Percentiles rank a stretch among this genome's conserved stretches.
Evolutionary conservation across 495 filamentous ascomycete species (phyloP).

Genomic region (Aspergillus saccharolyticus): DNA sequence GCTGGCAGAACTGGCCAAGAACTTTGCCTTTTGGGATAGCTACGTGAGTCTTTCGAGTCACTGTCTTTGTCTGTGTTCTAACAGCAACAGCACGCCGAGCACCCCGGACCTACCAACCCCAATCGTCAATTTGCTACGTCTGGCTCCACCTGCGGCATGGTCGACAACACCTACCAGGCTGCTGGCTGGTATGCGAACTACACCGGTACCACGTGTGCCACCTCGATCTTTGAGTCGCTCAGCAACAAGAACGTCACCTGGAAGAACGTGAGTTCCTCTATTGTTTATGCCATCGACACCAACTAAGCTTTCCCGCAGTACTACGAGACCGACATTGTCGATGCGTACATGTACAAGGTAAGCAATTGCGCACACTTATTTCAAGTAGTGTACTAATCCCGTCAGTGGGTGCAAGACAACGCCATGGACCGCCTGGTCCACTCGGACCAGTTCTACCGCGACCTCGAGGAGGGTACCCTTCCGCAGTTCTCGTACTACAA

Average conservation of each 20-base stretch:
- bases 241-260: constrained; percentile 31
- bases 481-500: constrained; percentile 46
- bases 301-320: constrained; percentile 20
- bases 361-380: not conserved
- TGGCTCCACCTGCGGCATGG: constrained; percentile 30
- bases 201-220: constrained; percentile 34
- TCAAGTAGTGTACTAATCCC: constrained; percentile 1
- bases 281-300: not conserved
- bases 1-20: constrained; percentile 33
- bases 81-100: constrained; percentile 29
- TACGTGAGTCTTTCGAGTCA: constrained; percentile 22
- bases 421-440: constrained; percentile 35
- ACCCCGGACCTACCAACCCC: constrained; percentile 37
- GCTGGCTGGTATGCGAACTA: constrained; percentile 33
- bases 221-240: constrained; percentile 31
- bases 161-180: constrained; percentile 30
- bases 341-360: constrained; percentile 37
- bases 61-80: not conserved
- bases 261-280: constrained; percentile 27
- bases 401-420: constrained; percentile 35
- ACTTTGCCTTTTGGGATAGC: constrained; percentile 39
- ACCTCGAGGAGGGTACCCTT: constrained; percentile 40
- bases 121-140: constrained; percentile 40
- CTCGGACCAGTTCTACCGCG: constrained; percentile 39
- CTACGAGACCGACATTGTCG: constrained; percentile 40